A percentile compares a stretch with the other conserved stretches of the same genome.
phyloP scores from a whole-genome alignment of 208 protist genomes.

The Trypanosoma brucei region DNA sequence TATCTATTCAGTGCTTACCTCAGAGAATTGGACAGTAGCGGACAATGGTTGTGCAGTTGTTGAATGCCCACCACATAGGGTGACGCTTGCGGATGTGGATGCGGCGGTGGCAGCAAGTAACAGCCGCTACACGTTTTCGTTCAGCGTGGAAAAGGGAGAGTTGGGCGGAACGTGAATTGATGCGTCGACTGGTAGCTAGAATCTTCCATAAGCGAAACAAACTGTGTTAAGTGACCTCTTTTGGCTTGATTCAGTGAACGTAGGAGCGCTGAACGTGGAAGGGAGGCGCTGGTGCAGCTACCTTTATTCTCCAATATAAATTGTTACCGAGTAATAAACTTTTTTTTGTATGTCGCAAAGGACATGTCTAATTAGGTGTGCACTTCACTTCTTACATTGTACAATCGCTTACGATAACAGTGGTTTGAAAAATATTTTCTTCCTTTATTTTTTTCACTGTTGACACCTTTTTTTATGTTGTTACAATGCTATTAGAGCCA shows the following conservation, averaged over 20 bases:
- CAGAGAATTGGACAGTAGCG: slow-evolving; percentile 5
- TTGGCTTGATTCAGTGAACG: too few species aligned
- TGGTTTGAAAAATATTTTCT: too few species aligned
- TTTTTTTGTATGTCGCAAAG: too few species aligned
- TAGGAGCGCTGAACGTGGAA: too few species aligned
- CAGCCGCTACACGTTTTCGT: slow-evolving; percentile 14
- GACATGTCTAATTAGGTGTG: too few species aligned
- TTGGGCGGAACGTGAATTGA: not conserved
- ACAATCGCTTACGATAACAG: too few species aligned
- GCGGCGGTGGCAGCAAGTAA: slow-evolving; percentile 39
- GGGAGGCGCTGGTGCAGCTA: too few species aligned
- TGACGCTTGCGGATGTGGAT: slow-evolving; percentile 42
- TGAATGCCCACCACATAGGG: slow-evolving; percentile 23
- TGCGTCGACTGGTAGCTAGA: not conserved
- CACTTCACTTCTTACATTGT: too few species aligned
- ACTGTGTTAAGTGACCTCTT: too few species aligned
- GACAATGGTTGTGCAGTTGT: slow-evolving; percentile 17
- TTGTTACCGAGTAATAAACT: too few species aligned
- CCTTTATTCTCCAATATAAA: too few species aligned
- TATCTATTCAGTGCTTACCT: slow-evolving; percentile 50
- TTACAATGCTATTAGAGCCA: not conserved
- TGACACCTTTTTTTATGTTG: not conserved
- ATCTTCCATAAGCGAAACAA: not conserved
- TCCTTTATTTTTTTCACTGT: not conserved
- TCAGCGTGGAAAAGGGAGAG: not conserved